These are phyloP conservation scores for Aphanomyces euteiches DNA, from an alignment of 352 stramenopile genomes.

Conservation along the genomic window DNA sequence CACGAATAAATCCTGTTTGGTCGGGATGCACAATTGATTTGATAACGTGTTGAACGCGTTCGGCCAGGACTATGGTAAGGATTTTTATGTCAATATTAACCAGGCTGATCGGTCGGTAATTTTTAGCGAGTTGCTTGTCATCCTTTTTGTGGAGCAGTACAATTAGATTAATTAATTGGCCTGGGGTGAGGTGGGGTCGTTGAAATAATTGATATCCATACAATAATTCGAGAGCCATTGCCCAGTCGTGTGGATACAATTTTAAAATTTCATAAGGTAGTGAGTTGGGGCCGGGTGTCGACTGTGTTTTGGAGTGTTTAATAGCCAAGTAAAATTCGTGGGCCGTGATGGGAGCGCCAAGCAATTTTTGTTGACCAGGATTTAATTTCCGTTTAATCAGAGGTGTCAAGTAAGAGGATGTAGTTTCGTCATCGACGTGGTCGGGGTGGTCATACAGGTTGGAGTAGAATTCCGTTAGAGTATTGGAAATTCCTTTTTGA, in stretches of 20 bases:
- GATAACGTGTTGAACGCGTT: neutral
- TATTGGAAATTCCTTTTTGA: neutral
- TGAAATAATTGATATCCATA: neutral
- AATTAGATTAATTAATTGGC: neutral
- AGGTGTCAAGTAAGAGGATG: neutral
- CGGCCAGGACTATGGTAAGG: conserved; percentile 1
- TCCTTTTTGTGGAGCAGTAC: conserved; percentile 4
- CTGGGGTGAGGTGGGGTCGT: neutral
- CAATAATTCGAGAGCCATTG: neutral
- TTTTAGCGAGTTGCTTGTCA: neutral
- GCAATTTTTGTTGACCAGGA: neutral
- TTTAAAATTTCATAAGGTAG: conserved; percentile 5
- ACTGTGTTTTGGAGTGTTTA: neutral
- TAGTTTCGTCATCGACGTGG: neutral
- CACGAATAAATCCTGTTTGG: conserved; percentile 10
- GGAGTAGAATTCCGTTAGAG: neutral
- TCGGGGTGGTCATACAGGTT: neutral
- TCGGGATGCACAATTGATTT: neutral
- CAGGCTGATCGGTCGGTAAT: conserved; percentile 13
- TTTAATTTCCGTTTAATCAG: neutral
- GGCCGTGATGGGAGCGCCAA: neutral
- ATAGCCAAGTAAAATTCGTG: neutral
- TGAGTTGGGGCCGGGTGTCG: conserved; percentile 3
- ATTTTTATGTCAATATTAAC: conserved; percentile 12
- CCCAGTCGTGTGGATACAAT: neutral